Evolutionary conservation across 129 eudicot species (phyloP).

Genomic region (Artemisia tridentata): DNA sequence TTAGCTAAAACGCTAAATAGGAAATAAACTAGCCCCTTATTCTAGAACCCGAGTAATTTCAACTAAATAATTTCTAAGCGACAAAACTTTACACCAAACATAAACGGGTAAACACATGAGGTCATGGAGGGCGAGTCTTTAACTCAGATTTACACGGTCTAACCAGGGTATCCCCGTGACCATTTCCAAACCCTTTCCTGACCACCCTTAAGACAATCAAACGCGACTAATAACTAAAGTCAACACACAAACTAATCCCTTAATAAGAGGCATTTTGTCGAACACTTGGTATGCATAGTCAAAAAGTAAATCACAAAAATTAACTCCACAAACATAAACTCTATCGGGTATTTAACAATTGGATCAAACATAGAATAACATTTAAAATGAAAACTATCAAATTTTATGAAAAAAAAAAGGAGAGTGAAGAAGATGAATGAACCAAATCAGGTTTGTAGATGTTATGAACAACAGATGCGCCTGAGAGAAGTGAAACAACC

Average conservation of each 20-base stretch:
- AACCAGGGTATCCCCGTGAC: too few species aligned
- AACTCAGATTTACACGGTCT: too few species aligned
- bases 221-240: background rate
- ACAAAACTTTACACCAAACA: slow-evolving; percentile 13
- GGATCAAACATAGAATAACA: background rate
- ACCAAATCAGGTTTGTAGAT: slow-evolving; percentile 78
- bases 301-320: background rate
- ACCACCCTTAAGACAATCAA: too few species aligned
- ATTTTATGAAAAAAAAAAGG: background rate
- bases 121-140: too few species aligned
- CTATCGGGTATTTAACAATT: background rate
- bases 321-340: background rate
- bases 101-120: background rate
- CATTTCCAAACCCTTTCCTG: too few species aligned
- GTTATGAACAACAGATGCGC: slow-evolving; percentile 75
- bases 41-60: background rate
- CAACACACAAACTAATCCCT: background rate
- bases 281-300: slow-evolving; percentile 26
- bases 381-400: background rate
- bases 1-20: background rate
- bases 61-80: background rate
- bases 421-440: slow-evolving; percentile 13
- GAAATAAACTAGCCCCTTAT: background rate
- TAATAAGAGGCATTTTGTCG: slow-evolving; percentile 30
- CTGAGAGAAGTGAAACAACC: slow-evolving; percentile 61